A percentile compares a stretch with the other conserved stretches of the same genome.
Conservation (phyloP, 148 eudicot genomes). For the Gaultheria prostrata region DNA sequence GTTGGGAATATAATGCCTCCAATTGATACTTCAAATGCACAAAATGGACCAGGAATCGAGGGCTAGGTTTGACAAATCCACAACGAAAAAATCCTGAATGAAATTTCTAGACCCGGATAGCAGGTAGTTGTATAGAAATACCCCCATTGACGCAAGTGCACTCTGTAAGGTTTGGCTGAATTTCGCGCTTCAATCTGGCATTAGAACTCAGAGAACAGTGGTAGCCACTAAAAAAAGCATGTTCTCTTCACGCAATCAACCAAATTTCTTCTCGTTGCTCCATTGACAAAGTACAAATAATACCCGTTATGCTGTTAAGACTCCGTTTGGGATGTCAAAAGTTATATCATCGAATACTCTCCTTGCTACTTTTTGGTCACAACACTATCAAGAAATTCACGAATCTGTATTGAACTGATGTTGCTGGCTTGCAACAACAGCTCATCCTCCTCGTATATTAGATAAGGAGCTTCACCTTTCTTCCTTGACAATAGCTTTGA, state of each 20-base stretch:
- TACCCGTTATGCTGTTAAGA: not conserved
- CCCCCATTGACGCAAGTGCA: not conserved
- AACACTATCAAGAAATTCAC: constrained; percentile 57
- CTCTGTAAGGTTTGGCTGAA: not conserved
- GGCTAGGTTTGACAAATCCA: not conserved
- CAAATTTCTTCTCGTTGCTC: not conserved
- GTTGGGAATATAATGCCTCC: too few species aligned
- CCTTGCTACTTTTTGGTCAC: too few species aligned
- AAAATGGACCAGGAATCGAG: too few species aligned
- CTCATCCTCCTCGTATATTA: constrained; percentile 93
- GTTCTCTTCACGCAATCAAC: not conserved
- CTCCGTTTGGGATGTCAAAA: not conserved
- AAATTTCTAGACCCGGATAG: too few species aligned
- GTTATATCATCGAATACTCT: not conserved
- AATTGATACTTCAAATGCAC: too few species aligned
- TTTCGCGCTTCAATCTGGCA: not conserved
- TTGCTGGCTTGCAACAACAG: constrained; percentile 86
- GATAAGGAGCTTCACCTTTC: too few species aligned
- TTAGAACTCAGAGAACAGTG: not conserved
- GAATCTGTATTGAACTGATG: constrained; percentile 71
- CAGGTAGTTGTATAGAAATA: not conserved
- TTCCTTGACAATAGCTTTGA: too few species aligned
- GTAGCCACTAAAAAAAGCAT: not conserved
- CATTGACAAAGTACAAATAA: not conserved
- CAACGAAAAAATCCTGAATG: not conserved